A percentile compares a stretch with the other conserved stretches of the same genome.
Evolutionary conservation across 345 rosid species (phyloP).

Genomic region (Citrus unshiu): DNA sequence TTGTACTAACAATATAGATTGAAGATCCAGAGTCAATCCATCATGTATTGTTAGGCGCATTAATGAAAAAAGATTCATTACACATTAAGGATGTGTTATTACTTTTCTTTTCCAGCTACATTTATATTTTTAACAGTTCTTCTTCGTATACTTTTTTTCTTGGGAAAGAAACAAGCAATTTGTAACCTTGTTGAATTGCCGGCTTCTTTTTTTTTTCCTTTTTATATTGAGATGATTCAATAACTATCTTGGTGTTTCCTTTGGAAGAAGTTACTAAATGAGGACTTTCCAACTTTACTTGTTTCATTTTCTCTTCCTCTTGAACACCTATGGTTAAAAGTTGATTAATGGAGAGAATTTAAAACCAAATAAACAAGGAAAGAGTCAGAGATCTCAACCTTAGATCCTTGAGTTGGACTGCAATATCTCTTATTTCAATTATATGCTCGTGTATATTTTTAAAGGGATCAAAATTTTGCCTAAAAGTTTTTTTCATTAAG

Average conservation of each 20-base stretch:
- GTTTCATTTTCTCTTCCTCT: no score
- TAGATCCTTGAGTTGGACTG: no score
- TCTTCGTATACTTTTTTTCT: neutral
- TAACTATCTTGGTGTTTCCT: no score
- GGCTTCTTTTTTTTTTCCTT: neutral
- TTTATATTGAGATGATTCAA: neutral
- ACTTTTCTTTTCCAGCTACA: neutral
- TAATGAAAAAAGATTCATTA: neutral
- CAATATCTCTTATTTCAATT: no score
- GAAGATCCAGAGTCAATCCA: conserved; percentile 1
- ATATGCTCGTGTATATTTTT: no score
- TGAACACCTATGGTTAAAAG: no score
- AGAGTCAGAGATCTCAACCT: no score
- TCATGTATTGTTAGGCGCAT: neutral
- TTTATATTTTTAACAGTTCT: neutral
- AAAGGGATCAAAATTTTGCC: no score
- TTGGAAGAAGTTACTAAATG: neutral
- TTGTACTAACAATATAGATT: neutral
- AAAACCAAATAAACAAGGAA: no score
- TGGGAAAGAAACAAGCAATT: neutral
- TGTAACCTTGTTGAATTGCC: neutral
- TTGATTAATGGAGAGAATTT: no score
- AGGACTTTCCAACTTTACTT: neutral
- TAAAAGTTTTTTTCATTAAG: no score
- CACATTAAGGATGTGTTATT: neutral